Conservation (phyloP, 768 basidiomycete species). For the Tricholoma flavovirens region DNA sequence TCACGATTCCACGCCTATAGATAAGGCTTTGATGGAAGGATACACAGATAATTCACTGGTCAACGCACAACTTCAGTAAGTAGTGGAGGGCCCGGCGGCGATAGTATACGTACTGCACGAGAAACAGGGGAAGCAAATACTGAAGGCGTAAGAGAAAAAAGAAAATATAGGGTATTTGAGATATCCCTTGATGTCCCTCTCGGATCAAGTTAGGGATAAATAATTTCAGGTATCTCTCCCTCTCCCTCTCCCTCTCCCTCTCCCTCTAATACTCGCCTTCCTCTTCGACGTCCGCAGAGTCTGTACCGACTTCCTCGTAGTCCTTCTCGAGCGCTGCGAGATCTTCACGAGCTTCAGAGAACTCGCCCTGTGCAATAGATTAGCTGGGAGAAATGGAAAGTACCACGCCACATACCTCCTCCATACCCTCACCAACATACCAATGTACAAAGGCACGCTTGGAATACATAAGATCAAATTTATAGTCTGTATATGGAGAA, state of each 20-base stretch:
- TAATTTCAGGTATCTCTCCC: conserved; percentile 6
- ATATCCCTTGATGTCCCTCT: conserved; percentile 10
- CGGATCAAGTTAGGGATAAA: conserved; percentile 9
- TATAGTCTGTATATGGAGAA: conserved; percentile 59
- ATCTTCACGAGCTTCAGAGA: conserved; percentile 97
- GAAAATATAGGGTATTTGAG: conserved; percentile 14
- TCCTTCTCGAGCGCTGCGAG: conserved; percentile 96
- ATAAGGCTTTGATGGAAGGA: neutral
- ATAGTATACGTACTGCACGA: conserved; percentile 9
- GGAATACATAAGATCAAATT: conserved; percentile 97
- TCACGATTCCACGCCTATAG: conserved; percentile 3
- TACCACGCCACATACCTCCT: conserved; percentile 52
- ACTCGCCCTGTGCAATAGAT: conserved; percentile 62
- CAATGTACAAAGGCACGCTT: conserved; percentile 90
- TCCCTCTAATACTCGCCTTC: conserved; percentile 48
- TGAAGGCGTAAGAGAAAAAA: conserved; percentile 10
- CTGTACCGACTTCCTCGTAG: conserved; percentile 84
- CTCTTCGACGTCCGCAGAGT: conserved; percentile 70
- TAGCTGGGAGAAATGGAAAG: neutral
- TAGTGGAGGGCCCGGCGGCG: too few species aligned
- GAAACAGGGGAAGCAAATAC: neutral
- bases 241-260: too few species aligned
- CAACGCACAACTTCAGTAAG: too few species aligned
- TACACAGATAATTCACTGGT: conserved; percentile 4
- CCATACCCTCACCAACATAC: conserved; percentile 99